Conservation (phyloP, 306 rosid species). For the Bauhinia variegata region DNA sequence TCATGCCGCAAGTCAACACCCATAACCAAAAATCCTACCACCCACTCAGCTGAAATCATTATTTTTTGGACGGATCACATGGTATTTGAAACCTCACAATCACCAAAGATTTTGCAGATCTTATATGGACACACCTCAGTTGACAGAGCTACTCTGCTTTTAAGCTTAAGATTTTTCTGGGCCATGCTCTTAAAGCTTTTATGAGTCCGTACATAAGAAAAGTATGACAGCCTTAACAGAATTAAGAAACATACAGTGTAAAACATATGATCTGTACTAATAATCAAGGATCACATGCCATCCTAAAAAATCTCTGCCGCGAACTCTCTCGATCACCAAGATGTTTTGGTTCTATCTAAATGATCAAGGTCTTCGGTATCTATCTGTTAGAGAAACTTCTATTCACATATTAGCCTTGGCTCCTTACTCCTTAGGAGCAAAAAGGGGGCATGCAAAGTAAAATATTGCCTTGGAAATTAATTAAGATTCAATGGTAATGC, state of each 20-base stretch:
- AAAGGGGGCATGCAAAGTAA: background rate
- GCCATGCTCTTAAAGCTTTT: background rate
- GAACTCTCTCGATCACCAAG: slow-evolving; percentile 23
- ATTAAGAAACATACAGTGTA: too few relatives aligned
- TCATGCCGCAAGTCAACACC: background rate
- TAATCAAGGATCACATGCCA: slow-evolving; percentile 33
- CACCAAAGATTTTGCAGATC: slow-evolving; percentile 16
- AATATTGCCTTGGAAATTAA: background rate
- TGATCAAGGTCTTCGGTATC: slow-evolving; percentile 1
- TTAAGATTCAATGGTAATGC: slow-evolving; percentile 2
- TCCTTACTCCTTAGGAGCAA: background rate
- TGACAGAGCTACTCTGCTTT: slow-evolving; percentile 10
- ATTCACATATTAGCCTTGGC: too few relatives aligned
- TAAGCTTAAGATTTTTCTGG: slow-evolving; percentile 6
- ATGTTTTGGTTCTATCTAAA: slow-evolving; percentile 28
- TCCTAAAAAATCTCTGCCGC: slow-evolving; percentile 27
- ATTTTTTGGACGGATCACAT: slow-evolving; percentile 15
- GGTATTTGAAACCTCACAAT: slow-evolving; percentile 14
- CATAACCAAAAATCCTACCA: background rate
- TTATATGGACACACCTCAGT: slow-evolving; percentile 16
- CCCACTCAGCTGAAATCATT: background rate
- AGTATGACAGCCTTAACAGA: background rate
- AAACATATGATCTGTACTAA: background rate
- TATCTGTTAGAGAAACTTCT: background rate
- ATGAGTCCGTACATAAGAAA: background rate